These are phyloP conservation scores for Ustilago xerochloae DNA, from an alignment of 1,284 basidiomycete genomes.

Conservation along the genomic window DNA sequence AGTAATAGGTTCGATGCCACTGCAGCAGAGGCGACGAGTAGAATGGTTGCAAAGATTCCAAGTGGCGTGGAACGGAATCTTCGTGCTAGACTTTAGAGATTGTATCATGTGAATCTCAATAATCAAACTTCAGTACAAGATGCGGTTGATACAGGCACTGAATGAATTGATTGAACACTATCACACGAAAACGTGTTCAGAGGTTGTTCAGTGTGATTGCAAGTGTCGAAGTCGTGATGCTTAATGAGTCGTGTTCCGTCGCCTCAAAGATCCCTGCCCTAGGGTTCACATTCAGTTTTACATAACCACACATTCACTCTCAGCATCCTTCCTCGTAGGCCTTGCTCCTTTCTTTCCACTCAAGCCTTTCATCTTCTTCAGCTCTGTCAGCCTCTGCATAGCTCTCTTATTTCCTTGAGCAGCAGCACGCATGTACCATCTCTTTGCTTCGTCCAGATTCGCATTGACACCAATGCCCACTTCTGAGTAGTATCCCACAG, in stretches of 20 bases:
- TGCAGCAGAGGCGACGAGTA: not conserved
- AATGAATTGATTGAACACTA: too few relatives aligned
- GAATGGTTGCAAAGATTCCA: too few relatives aligned
- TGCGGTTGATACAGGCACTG: too few relatives aligned
- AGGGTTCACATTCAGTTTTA: too few relatives aligned
- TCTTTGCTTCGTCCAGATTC: conserved; percentile 93
- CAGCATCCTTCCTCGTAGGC: conserved; percentile 59
- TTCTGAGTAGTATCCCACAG: conserved; percentile 91
- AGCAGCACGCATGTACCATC: conserved; percentile 90
- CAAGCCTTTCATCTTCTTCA: conserved; percentile 68
- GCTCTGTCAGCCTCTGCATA: conserved; percentile 91
- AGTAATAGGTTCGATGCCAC: conserved; percentile 21
- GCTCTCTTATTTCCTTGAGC: conserved; percentile 94
- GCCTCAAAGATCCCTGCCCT: too few relatives aligned
- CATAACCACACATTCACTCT: conserved; percentile 59
- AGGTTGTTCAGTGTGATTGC: too few relatives aligned
- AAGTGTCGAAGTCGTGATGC: too few relatives aligned
- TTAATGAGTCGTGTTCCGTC: too few relatives aligned
- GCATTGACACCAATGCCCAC: conserved; percentile 97
- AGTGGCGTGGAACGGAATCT: conserved; percentile 6
- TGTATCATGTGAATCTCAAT: too few relatives aligned
- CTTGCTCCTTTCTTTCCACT: conserved; percentile 51
- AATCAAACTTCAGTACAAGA: too few relatives aligned
- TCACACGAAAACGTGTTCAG: too few relatives aligned
- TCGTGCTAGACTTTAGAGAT: conserved; percentile 14